Evolutionary conservation across 495 filamentous ascomycete species (phyloP), one percentile per base, ranked within the genome.

Genomic region (Podospora australis): DNA sequence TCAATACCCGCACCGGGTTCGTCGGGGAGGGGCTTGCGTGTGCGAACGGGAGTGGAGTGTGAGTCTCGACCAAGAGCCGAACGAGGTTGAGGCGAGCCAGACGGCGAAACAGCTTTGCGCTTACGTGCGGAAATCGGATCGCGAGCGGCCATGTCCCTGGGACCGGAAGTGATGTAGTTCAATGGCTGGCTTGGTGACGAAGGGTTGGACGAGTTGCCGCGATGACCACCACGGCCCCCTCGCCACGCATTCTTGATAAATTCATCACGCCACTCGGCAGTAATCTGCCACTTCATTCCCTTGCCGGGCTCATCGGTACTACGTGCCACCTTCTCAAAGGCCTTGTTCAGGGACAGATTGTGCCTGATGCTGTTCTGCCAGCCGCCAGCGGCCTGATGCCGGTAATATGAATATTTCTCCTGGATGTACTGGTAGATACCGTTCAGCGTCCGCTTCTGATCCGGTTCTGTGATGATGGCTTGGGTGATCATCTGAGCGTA

Each of bases 331-430:
- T 97, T 97, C 52, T 85, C 79, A 63, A 98, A 98, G 0, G 81
- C 79, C 65, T 95, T 91, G 59, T 94, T 96, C 40, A 98, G 65
- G 2, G 94, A 97, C 16, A 98, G 67, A 55, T 97, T 97, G 55
- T 98, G 92, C 2, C 92, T 83, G 55, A 98, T 98, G 1, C 89
- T 95, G 55, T 98, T 98, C 84, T 92, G 94, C 92, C 92, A 97
- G 44, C 92, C 90, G 38, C 78, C 56, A 1, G 64, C 51, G 45
- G 78, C 79, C 22, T 87, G 86, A 59, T 87, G 76, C 32, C 92
- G 74, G 64, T 96, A 98, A 63, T 90, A 97, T 0, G 92, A 82
- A 61, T 96, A 98, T 50, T 84, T 79, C 1, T 81, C 79, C 65
- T 78, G 88, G 58, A 98, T 97, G 71, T 82, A 96, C 39, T 81